A percentile compares a stretch with the other conserved stretches of the same genome.
phyloP scores from a whole-genome alignment of 1,284 basidiomycete genomes.

The Rhizopogon hawkerae region DNA sequence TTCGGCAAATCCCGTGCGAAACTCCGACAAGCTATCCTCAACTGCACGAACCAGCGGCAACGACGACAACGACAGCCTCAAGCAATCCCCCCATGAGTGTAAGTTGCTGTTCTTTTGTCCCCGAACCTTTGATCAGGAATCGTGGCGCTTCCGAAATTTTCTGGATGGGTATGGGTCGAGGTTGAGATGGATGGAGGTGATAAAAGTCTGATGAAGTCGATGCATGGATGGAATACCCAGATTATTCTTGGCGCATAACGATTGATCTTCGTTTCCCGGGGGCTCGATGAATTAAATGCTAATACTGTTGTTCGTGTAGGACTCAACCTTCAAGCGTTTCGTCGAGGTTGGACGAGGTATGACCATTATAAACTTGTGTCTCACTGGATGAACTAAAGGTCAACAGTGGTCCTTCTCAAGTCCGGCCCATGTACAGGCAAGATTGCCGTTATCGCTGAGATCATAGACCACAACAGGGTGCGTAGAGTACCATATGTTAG shows the following conservation, averaged over 20 bases:
- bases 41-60: neutral
- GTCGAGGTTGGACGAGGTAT: conserved; percentile 93
- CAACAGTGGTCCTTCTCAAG: conserved; percentile 86
- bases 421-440: conserved; percentile 80
- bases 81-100: neutral
- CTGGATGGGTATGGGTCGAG: neutral
- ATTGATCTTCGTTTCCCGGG: neutral
- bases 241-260: neutral
- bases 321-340: conserved; percentile 93
- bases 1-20: neutral
- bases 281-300: neutral
- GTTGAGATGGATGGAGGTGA: neutral
- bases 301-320: conserved; percentile 20
- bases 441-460: conserved; percentile 93
- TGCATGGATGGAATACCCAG: neutral
- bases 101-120: neutral
- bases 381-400: neutral
- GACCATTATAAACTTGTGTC: neutral
- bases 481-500: neutral
- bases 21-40: neutral
- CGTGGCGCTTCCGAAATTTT: neutral
- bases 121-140: neutral
- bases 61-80: neutral
- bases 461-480: conserved; percentile 99
- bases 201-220: neutral